phyloP scores from a whole-genome alignment of 768 basidiomycete genomes.

The Leucosporidium scottii region DNA sequence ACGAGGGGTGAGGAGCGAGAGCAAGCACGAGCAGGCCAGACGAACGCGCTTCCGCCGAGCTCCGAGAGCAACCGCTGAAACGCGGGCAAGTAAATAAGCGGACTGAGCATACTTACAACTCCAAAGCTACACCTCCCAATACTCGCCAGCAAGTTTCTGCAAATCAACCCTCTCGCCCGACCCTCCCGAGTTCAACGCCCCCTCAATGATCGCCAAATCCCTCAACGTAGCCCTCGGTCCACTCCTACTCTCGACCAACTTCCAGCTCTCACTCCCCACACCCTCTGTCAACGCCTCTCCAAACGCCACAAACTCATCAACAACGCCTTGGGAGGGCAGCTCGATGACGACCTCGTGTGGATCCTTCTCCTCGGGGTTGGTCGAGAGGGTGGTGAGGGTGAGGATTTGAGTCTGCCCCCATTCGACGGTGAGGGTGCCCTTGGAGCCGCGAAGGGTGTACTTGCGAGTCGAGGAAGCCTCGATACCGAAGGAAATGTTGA shows the following conservation, averaged over 20 bases:
- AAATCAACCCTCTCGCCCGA: no score
- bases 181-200: conserved; percentile 49
- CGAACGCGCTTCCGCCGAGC: no score
- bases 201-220: conserved; percentile 76
- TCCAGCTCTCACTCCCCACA: conserved; percentile 46
- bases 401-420: conserved; percentile 5
- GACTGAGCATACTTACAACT: no score
- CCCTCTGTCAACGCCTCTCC: conserved; percentile 51
- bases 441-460: conserved; percentile 56
- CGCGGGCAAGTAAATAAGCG: no score
- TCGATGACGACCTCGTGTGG: background rate
- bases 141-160: no score
- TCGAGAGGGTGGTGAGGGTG: conserved; percentile 8
- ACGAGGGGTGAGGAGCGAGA: no score
- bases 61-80: no score
- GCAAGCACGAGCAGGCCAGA: no score
- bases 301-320: conserved; percentile 28
- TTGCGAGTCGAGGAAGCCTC: conserved; percentile 46
- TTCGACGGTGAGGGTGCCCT: conserved; percentile 53
- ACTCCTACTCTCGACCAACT: conserved; percentile 44
- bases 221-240: conserved; percentile 57
- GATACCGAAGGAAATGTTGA: conserved; percentile 59
- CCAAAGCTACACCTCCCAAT: no score
- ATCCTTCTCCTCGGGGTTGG: background rate
- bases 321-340: conserved; percentile 47